phyloP scores from a whole-genome alignment of 164 flowering plant species.

The Stephania japonica region DNA sequence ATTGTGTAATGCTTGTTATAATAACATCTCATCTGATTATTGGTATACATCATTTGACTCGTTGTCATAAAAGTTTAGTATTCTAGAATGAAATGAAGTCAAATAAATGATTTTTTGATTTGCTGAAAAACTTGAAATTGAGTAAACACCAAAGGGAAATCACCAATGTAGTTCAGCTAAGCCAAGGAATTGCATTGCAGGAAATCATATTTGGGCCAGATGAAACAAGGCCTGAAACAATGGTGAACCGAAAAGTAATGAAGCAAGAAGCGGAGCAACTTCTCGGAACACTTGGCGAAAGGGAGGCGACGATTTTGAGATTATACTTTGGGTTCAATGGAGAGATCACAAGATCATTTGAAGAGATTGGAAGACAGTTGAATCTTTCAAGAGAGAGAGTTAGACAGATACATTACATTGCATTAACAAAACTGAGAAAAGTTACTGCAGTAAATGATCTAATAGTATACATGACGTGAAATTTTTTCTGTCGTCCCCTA shows the following conservation, averaged over 20 bases:
- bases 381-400: constrained; percentile 57
- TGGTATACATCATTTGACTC: too few relatives aligned
- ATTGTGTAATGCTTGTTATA: too few relatives aligned
- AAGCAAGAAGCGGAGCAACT: constrained; percentile 34
- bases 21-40: too few relatives aligned
- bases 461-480: constrained; percentile 5
- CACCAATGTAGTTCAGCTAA: too few relatives aligned
- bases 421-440: constrained; percentile 36
- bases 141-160: too few relatives aligned
- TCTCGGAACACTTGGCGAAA: constrained; percentile 28
- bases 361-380: constrained; percentile 45
- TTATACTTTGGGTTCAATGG: constrained; percentile 43
- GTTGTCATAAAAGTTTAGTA: too few relatives aligned
- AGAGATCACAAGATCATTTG: constrained; percentile 35
- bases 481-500: not conserved
- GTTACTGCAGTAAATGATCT: constrained; percentile 12
- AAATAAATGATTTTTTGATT: too few relatives aligned
- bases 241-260: constrained; percentile 31
- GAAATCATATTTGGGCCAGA: constrained; percentile 49
- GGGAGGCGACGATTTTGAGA: constrained; percentile 41
- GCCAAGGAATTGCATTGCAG: constrained; percentile 23
- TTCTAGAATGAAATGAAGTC: too few relatives aligned
- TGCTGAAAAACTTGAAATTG: too few relatives aligned
- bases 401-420: constrained; percentile 40
- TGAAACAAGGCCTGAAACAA: constrained; percentile 41